These are phyloP conservation scores for Cyclocybe cylindracea DNA, from an alignment of 768 basidiomycete species.

Conservation along the genomic window DNA sequence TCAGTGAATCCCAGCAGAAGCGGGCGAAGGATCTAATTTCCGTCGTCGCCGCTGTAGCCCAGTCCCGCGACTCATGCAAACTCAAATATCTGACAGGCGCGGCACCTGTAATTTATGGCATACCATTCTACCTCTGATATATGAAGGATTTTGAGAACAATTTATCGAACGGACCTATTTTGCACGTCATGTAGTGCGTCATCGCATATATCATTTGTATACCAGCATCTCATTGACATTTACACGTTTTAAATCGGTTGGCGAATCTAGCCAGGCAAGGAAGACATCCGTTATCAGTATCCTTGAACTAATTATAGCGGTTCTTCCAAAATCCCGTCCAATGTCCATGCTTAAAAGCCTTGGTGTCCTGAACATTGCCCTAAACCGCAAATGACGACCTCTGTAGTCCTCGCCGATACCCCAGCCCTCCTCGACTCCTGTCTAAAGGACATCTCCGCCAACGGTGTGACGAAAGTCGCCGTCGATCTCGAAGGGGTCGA, in stretches of 20 bases:
- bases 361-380: neutral
- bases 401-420: slow-evolving; percentile 16
- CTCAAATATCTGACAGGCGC: slow-evolving; percentile 93
- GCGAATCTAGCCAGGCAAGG: too few relatives aligned
- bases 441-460: slow-evolving; percentile 11
- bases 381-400: neutral
- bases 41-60: slow-evolving; percentile 75
- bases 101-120: slow-evolving; percentile 92
- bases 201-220: too few relatives aligned
- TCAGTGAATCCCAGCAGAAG: slow-evolving; percentile 20
- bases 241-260: too few relatives aligned
- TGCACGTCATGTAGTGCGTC: too few relatives aligned
- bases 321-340: too few relatives aligned
- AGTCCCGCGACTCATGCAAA: slow-evolving; percentile 81
- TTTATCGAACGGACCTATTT: neutral
- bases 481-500: slow-evolving; percentile 37
- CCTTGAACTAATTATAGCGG: too few relatives aligned
- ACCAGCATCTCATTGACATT: too few relatives aligned
- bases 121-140: slow-evolving; percentile 78
- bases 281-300: too few relatives aligned
- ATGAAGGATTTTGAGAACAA: slow-evolving; percentile 1
- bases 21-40: slow-evolving; percentile 33
- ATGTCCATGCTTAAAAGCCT: neutral
- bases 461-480: slow-evolving; percentile 18
- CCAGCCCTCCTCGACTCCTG: slow-evolving; percentile 10